phyloP scores from a whole-genome alignment of 1,139 yeast species.

The Blastobotrys raffinosifermentans region DNA sequence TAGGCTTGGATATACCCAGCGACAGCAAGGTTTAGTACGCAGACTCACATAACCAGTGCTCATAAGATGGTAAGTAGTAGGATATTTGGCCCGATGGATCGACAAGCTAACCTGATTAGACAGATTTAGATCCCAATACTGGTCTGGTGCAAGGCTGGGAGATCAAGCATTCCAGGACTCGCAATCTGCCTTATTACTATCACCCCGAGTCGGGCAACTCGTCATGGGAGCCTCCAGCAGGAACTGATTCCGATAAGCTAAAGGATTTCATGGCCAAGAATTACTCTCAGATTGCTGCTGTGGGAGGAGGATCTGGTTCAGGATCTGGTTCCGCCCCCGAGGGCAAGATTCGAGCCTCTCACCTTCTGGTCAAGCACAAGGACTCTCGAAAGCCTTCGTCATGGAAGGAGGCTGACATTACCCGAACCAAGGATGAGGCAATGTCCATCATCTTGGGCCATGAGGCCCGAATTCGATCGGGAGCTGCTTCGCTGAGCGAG shows the following conservation, averaged over 20 bases:
- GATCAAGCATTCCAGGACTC: constrained; percentile 69
- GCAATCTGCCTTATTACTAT: constrained; percentile 76
- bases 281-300: constrained; percentile 21
- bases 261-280: constrained; percentile 47
- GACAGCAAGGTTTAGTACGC: no score
- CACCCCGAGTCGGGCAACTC: constrained; percentile 68
- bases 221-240: constrained; percentile 88
- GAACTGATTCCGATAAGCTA: constrained; percentile 61
- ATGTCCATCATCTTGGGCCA: constrained; percentile 54
- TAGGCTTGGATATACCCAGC: no score
- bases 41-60: no score
- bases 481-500: constrained; percentile 63
- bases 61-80: no score
- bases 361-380: constrained; percentile 72
- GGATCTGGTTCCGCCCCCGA: constrained; percentile 38
- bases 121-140: constrained; percentile 30
- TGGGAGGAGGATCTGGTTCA: no score
- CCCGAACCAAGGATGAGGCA: constrained; percentile 81
- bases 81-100: no score
- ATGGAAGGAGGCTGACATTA: constrained; percentile 76
- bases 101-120: background rate
- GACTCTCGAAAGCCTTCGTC: constrained; percentile 87
- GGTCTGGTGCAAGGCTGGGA: constrained; percentile 90
- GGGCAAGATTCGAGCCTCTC: constrained; percentile 62
- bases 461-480: constrained; percentile 57